phyloP scores from a whole-genome alignment of 2,329 filamentous ascomycete species.

The Acrodontium crateriforme region DNA sequence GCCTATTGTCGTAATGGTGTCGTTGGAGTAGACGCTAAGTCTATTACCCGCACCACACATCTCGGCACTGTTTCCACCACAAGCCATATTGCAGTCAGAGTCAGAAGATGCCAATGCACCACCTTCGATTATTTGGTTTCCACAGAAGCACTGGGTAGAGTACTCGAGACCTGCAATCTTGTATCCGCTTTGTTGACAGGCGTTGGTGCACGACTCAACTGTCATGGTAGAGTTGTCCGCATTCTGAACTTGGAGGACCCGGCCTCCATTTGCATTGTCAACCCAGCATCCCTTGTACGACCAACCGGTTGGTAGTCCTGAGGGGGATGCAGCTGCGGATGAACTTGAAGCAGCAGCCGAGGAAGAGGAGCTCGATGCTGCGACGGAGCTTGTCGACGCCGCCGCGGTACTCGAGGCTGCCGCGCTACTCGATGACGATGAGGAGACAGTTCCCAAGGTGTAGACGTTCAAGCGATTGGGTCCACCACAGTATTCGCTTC shows the following conservation, averaged over 20 bases:
- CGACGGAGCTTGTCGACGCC: too few species aligned
- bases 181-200: conserved; percentile 19
- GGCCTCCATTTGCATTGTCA: conserved; percentile 13
- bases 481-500: conserved; percentile 11
- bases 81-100: conserved; percentile 17
- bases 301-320: too few species aligned
- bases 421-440: too few species aligned
- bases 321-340: too few species aligned
- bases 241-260: conserved; percentile 12
- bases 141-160: conserved; percentile 22
- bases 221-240: conserved; percentile 19
- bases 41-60: conserved; percentile 17
- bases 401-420: too few species aligned
- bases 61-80: conserved; percentile 14
- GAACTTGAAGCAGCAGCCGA: too few species aligned
- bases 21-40: conserved; percentile 16
- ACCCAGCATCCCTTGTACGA: conserved; percentile 25
- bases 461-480: conserved; percentile 30
- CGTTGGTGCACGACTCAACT: conserved; percentile 18
- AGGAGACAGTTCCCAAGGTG: conserved; percentile 9
- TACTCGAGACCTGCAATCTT: conserved; percentile 23
- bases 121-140: conserved; percentile 19
- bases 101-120: conserved; percentile 12
- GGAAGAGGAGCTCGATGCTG: too few species aligned
- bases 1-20: too few species aligned